Conservation (phyloP, 805 yeast genomes). For the Suhomyces sp. region DNA sequence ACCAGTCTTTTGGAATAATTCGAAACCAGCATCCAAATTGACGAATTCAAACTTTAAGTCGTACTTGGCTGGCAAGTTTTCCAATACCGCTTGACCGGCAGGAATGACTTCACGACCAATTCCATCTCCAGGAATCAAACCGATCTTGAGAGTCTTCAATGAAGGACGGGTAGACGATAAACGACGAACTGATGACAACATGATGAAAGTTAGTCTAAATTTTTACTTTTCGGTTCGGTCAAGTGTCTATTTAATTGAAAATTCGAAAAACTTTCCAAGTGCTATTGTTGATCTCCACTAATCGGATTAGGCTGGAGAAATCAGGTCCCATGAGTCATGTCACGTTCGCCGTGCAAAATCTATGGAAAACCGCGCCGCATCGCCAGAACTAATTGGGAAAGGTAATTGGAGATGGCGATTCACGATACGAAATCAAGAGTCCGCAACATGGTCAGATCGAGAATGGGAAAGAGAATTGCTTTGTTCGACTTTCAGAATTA, state of each 20-base stretch:
- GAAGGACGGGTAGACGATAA: constrained; percentile 32
- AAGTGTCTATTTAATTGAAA: background rate
- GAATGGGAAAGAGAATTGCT: no score
- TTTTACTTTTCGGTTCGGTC: background rate
- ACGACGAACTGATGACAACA: constrained; percentile 28
- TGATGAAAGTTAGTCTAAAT: background rate
- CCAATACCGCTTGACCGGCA: constrained; percentile 86
- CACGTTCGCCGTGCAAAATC: constrained; percentile 5
- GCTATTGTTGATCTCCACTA: background rate
- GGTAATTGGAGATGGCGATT: background rate
- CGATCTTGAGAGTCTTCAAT: constrained; percentile 41
- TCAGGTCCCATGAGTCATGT: constrained; percentile 7
- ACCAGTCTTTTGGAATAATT: constrained; percentile 91
- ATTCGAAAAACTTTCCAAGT: background rate
- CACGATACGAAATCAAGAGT: background rate
- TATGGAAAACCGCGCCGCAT: background rate
- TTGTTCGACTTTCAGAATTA: no score
- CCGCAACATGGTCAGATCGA: background rate
- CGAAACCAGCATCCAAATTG: constrained; percentile 90
- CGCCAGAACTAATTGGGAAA: background rate
- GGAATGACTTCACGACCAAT: constrained; percentile 98
- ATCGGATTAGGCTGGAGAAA: constrained; percentile 1
- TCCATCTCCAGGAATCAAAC: constrained; percentile 97
- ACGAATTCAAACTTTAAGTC: constrained; percentile 83
- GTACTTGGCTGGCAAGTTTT: constrained; percentile 71